A percentile compares a stretch with the other conserved stretches of the same genome.
Conservation (phyloP, 192 early-diverging fungal species). For the Coemansia furcata region DNA sequence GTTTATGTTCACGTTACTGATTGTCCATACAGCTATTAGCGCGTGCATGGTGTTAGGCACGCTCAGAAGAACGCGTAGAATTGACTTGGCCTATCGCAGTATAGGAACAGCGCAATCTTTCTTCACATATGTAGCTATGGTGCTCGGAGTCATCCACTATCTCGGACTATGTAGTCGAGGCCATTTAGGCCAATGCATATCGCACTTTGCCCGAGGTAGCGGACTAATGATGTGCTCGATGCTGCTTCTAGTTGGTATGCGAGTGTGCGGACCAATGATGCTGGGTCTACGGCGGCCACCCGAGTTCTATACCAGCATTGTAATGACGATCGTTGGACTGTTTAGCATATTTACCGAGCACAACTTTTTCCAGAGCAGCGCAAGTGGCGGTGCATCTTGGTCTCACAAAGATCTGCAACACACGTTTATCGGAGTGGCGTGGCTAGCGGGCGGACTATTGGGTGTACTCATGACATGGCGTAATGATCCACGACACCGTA, state of each 20-base stretch:
- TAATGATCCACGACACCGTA: constrained; percentile 44
- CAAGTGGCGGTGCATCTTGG: constrained; percentile 34
- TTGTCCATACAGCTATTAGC: constrained; percentile 51
- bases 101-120: constrained; percentile 48
- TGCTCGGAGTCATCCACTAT: constrained; percentile 60
- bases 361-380: constrained; percentile 47
- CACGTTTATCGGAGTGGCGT: constrained; percentile 62
- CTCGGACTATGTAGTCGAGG: constrained; percentile 60
- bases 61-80: constrained; percentile 24
- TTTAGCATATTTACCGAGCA: constrained; percentile 70
- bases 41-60: constrained; percentile 35
- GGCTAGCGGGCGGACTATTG: constrained; percentile 59
- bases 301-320: constrained; percentile 59
- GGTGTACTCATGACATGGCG: constrained; percentile 51
- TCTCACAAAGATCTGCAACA: constrained; percentile 66
- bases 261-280: constrained; percentile 56
- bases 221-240: constrained; percentile 57
- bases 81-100: constrained; percentile 41
- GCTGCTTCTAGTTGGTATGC: constrained; percentile 44
- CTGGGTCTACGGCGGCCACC: constrained; percentile 50
- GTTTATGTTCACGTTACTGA: constrained; percentile 53
- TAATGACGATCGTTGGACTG: constrained; percentile 58
- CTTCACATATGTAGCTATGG: constrained; percentile 59
- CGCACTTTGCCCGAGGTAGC: constrained; percentile 67
- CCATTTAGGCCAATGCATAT: constrained; percentile 63